A percentile compares a stretch with the other conserved stretches of the same genome.
These are phyloP conservation scores for Pseudonitzschia pungens DNA, from an alignment of 108 stramenopile genomes.

Conservation along the genomic window DNA sequence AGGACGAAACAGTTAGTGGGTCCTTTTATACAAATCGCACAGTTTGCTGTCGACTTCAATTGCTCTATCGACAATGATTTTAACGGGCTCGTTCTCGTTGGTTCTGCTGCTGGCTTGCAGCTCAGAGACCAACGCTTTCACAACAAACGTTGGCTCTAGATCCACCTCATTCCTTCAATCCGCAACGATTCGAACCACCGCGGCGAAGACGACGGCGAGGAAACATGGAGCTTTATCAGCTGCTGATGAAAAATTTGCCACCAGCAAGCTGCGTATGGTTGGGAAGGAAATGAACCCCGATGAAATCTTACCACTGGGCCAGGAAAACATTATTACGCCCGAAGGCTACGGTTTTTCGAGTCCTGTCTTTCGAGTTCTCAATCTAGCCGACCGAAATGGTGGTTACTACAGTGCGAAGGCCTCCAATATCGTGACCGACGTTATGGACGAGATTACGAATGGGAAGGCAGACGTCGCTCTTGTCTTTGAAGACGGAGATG, in stretches of 20 bases:
- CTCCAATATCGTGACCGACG: constrained; percentile 69
- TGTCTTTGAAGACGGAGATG: constrained; percentile 58
- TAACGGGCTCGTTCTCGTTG: not conserved
- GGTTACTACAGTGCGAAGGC: constrained; percentile 64
- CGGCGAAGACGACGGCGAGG: constrained; percentile 1
- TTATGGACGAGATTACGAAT: constrained; percentile 68
- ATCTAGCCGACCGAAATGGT: constrained; percentile 31
- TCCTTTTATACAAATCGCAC: not conserved
- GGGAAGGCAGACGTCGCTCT: constrained; percentile 62
- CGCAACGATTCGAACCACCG: not conserved
- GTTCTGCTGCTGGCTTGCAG: constrained; percentile 1
- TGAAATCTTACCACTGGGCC: constrained; percentile 26
- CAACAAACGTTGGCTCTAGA: not conserved
- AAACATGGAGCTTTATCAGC: constrained; percentile 1
- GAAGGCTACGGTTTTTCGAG: constrained; percentile 84
- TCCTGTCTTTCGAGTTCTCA: constrained; percentile 55
- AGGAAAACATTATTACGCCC: constrained; percentile 49
- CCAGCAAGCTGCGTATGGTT: constrained; percentile 24
- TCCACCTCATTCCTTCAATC: not conserved
- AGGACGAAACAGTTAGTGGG: no score
- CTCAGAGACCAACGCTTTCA: not conserved
- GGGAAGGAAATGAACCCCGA: constrained; percentile 17
- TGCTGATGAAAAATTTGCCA: not conserved
- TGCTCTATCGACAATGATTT: not conserved
- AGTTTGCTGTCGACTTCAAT: not conserved